Conservation (phyloP, 164 flowering plant genomes). For the Vitis rotundifolia region DNA sequence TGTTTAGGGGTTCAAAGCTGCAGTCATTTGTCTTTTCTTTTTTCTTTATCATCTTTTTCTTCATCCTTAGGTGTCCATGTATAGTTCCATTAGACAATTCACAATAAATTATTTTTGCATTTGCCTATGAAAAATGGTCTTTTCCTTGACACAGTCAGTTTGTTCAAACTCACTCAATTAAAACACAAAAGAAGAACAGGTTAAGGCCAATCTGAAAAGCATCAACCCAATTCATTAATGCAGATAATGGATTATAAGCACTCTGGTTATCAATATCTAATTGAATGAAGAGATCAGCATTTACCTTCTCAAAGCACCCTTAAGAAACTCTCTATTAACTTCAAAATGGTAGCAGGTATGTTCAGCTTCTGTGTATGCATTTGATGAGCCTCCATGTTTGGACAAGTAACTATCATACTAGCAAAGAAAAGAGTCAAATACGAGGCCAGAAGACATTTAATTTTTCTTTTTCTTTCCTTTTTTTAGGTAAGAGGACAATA, state of each 20-base stretch:
- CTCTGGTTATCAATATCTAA: background rate
- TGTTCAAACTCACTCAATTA: background rate
- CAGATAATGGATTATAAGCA: background rate
- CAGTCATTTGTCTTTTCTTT: too few relatives aligned
- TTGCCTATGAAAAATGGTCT: too few relatives aligned
- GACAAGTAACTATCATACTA: constrained; percentile 98
- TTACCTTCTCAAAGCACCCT: constrained; percentile 87
- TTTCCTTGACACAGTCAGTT: background rate
- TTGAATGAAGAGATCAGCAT: constrained; percentile 1
- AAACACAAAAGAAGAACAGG: background rate
- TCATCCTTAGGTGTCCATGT: too few relatives aligned
- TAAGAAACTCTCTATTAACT: constrained; percentile 82
- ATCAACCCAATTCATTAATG: background rate
- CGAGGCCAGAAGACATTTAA: constrained; percentile 1
- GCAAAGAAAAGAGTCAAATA: constrained; percentile 35
- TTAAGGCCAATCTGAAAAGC: background rate
- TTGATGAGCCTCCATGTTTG: constrained; percentile 96
- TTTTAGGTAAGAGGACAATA: background rate
- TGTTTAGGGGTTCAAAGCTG: too few relatives aligned
- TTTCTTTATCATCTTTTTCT: too few relatives aligned
- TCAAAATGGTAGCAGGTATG: constrained; percentile 97
- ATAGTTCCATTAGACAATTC: too few relatives aligned
- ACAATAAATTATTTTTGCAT: too few relatives aligned
- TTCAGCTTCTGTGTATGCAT: constrained; percentile 94
- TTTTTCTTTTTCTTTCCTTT: too few relatives aligned